These are phyloP conservation scores for Tuber brumale DNA, from an alignment of 495 filamentous ascomycete genomes.

Conservation along the genomic window DNA sequence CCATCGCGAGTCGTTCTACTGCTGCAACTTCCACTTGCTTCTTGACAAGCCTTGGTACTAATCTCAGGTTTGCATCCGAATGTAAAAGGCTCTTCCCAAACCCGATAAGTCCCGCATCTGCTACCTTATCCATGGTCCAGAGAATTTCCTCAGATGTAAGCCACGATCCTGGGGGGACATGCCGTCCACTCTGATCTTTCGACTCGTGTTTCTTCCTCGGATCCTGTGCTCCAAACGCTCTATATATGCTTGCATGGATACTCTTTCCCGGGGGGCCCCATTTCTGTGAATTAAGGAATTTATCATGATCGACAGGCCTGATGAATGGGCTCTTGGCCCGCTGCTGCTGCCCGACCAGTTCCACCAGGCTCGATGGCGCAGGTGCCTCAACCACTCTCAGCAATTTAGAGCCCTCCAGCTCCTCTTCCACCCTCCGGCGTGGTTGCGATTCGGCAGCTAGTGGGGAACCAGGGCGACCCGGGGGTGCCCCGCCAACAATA, in stretches of 20 bases:
- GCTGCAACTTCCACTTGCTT: constrained; percentile 28
- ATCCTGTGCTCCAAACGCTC: constrained; percentile 8
- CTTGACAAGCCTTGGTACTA: constrained; percentile 32
- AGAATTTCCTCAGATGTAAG: constrained; percentile 20
- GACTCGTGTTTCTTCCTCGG: constrained; percentile 7
- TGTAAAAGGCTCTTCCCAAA: constrained; percentile 34
- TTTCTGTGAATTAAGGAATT: constrained; percentile 30
- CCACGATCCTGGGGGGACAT: constrained; percentile 6
- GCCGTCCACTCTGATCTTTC: not conserved
- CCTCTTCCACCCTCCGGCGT: constrained; percentile 19
- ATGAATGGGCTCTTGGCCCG: constrained; percentile 25
- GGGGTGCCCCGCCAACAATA: constrained; percentile 28
- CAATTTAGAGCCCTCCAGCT: constrained; percentile 5
- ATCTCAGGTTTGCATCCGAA: constrained; percentile 38
- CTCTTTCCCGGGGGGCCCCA: constrained; percentile 26
- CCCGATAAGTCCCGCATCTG: constrained; percentile 18
- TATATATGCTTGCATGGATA: constrained; percentile 29
- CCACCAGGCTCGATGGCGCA: constrained; percentile 20
- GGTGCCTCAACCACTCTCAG: constrained; percentile 12
- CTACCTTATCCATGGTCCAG: constrained; percentile 24
- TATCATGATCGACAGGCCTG: constrained; percentile 29
- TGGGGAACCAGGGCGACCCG: constrained; percentile 10
- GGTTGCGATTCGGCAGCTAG: constrained; percentile 14
- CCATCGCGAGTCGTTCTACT: constrained; percentile 36
- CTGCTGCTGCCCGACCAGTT: constrained; percentile 20